phyloP scores from a whole-genome alignment of 2,329 filamentous ascomycete species.

The Apiospora pterosperma region DNA sequence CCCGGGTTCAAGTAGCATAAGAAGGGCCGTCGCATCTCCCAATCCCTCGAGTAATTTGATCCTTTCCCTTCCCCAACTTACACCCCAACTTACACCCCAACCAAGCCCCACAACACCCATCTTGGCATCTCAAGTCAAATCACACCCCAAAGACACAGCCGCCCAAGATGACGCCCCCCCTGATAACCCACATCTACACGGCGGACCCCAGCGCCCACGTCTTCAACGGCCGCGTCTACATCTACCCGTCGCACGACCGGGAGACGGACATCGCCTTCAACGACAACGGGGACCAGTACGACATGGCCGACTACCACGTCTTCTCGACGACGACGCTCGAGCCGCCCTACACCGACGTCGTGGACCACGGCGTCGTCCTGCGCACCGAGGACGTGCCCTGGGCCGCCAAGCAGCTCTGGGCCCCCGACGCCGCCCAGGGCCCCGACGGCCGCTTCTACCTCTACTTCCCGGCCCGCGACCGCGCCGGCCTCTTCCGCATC shows the following conservation, averaged over 20 bases:
- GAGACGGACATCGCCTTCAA: constrained; percentile 73
- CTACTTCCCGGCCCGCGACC: constrained; percentile 73
- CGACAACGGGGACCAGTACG: constrained; percentile 83
- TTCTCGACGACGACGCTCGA: constrained; percentile 55
- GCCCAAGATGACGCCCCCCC: constrained; percentile 49
- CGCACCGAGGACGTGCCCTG: constrained; percentile 65
- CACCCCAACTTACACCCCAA: constrained; percentile 20
- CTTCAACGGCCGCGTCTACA: constrained; percentile 71
- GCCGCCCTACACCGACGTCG: constrained; percentile 52
- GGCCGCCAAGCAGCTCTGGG: constrained; percentile 78
- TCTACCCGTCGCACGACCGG: constrained; percentile 79
- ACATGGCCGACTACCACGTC: constrained; percentile 83
- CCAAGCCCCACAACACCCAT: constrained; percentile 14
- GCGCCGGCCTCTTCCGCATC: constrained; percentile 67
- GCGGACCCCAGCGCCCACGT: constrained; percentile 79
- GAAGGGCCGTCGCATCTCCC: background rate
- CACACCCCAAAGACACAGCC: background rate
- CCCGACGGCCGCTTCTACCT: constrained; percentile 68
- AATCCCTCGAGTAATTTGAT: background rate
- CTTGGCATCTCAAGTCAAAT: too few species aligned
- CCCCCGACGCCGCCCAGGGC: constrained; percentile 66
- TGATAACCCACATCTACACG: constrained; percentile 74
- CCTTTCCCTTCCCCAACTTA: background rate
- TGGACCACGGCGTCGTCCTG: constrained; percentile 70
- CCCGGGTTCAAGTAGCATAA: background rate